Percentiles rank a stretch among this genome's conserved stretches.
Evolutionary conservation across 2,329 filamentous ascomycete genomes (phyloP).

Genomic region (Lachnellula subtilissima): DNA sequence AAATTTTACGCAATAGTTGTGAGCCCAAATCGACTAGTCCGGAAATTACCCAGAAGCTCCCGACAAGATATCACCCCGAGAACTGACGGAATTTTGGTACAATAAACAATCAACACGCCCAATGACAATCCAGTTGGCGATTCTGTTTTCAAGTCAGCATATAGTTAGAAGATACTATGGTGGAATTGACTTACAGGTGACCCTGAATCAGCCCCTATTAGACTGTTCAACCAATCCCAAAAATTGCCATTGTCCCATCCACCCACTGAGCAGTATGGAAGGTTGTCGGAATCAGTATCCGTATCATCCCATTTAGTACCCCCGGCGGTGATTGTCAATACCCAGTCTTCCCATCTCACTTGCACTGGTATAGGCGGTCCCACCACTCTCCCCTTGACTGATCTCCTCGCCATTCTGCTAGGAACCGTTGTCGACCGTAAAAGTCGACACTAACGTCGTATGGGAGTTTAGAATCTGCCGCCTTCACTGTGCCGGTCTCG

Average conservation of each 20-base stretch:
- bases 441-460: background rate
- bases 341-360: background rate
- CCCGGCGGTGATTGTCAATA: background rate
- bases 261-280: background rate
- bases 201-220: background rate
- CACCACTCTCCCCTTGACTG: background rate
- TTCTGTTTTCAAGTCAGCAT: background rate
- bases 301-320: background rate
- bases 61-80: too few species aligned
- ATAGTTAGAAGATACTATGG: background rate
- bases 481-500: background rate
- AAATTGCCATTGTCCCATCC: background rate
- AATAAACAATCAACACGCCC: background rate
- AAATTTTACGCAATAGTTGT: too few species aligned
- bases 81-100: too few species aligned
- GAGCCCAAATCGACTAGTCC: too few species aligned
- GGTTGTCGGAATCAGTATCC: background rate
- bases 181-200: background rate
- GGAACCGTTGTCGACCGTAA: background rate
- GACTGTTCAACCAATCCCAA: background rate
- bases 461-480: background rate
- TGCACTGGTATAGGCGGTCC: background rate
- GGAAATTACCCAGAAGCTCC: too few species aligned
- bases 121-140: background rate
- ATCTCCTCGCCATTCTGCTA: background rate